Conservation (phyloP, 75 land plant genomes). For the Cupressus sempervirens region DNA sequence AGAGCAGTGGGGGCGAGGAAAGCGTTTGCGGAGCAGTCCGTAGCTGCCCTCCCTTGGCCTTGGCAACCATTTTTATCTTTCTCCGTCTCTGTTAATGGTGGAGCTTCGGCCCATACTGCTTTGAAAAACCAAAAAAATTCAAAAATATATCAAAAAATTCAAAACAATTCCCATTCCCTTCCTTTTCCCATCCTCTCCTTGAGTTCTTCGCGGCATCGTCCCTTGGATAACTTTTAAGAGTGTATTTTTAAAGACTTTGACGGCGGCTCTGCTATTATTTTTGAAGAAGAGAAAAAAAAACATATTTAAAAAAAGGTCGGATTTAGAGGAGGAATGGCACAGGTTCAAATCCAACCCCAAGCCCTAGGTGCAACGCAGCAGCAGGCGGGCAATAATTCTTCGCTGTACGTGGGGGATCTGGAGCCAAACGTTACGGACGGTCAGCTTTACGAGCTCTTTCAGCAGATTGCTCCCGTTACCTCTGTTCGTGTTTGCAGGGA, state of each 20-base stretch:
- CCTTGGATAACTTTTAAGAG: not conserved
- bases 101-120: not conserved
- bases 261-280: not conserved
- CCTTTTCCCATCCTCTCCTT: not conserved
- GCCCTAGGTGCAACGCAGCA: not conserved
- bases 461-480: slow-evolving; percentile 48
- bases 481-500: slow-evolving; percentile 63
- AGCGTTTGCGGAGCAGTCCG: too few relatives aligned
- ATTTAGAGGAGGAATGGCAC: slow-evolving; percentile 12
- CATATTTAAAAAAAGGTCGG: not conserved
- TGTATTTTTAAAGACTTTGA: not conserved
- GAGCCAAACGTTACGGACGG: slow-evolving; percentile 40
- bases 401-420: slow-evolving; percentile 74
- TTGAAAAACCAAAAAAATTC: not conserved
- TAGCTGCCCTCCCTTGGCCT: too few relatives aligned
- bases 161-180: not conserved
- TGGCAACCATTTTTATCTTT: not conserved
- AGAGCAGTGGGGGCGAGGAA: too few relatives aligned
- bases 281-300: not conserved
- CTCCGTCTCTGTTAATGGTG: not conserved
- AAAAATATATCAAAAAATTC: not conserved
- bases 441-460: slow-evolving; percentile 60
- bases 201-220: not conserved
- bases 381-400: slow-evolving; percentile 14
- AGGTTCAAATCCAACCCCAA: slow-evolving; percentile 26